Evolutionary conservation across 2,329 filamentous ascomycete species (phyloP).

Genomic region (Endocalyx cinctus): DNA sequence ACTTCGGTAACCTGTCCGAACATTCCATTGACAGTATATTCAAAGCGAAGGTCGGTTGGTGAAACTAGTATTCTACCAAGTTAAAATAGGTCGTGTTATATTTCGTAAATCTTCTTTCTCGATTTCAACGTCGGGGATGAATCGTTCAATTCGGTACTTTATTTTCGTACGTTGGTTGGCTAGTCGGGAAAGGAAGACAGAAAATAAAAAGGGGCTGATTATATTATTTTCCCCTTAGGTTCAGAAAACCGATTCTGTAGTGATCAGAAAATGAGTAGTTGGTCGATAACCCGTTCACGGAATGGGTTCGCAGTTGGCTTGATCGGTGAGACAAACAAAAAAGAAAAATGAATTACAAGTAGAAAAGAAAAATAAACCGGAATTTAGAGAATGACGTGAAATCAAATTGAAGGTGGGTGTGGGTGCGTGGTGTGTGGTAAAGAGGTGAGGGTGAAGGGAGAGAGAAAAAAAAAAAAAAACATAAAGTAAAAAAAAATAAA

Average conservation of each 20-base stretch:
- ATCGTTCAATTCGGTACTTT: too few species aligned
- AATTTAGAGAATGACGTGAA: too few species aligned
- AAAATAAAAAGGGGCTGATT: too few species aligned
- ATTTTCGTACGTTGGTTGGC: too few species aligned
- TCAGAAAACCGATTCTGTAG: too few species aligned
- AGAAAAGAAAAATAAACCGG: conserved; percentile 2
- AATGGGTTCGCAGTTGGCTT: conserved; percentile 13
- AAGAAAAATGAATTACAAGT: conserved; percentile 2
- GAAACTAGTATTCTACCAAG: conserved; percentile 6
- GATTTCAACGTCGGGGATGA: too few species aligned
- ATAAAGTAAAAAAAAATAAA: conserved; percentile 1
- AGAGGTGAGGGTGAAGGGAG: conserved; percentile 5
- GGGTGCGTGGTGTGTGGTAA: not conserved
- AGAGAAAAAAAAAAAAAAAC: conserved; percentile 11
- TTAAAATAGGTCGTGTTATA: too few species aligned
- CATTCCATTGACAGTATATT: conserved; percentile 6
- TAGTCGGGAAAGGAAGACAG: too few species aligned
- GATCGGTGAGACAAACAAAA: conserved; percentile 8
- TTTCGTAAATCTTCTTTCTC: too few species aligned
- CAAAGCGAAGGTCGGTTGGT: conserved; percentile 11
- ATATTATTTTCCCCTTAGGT: too few species aligned
- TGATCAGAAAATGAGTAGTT: conserved; percentile 8
- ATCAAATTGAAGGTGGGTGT: too few species aligned
- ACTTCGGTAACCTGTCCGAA: conserved; percentile 12
- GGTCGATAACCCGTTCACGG: conserved; percentile 15